Percentiles rank a stretch among this genome's conserved stretches.
phyloP scores from a whole-genome alignment of 1,139 yeast genomes.

The Sugiyamaella xylanicola region DNA sequence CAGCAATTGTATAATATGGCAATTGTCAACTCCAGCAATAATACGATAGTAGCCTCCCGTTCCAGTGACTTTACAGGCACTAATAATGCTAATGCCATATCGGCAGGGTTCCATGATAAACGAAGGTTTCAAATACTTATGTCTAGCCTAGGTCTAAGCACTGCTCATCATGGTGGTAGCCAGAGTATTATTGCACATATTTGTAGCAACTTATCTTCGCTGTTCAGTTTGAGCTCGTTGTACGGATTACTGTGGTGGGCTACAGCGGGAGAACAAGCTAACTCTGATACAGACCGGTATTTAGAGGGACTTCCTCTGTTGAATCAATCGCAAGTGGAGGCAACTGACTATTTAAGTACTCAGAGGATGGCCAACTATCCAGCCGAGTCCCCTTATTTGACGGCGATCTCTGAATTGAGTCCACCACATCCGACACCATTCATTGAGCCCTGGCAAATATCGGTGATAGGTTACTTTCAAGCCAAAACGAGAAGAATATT shows the following conservation, averaged over 20 bases:
- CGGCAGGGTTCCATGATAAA: constrained; percentile 36
- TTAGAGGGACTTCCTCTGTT: constrained; percentile 30
- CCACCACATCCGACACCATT: neutral
- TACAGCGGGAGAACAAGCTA: constrained; percentile 67
- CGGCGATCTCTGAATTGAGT: constrained; percentile 5
- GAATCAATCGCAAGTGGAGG: constrained; percentile 1
- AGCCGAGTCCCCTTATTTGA: constrained; percentile 8
- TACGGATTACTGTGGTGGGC: constrained; percentile 80
- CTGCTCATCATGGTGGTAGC: neutral
- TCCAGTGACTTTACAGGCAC: constrained; percentile 15
- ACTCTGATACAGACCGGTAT: constrained; percentile 44
- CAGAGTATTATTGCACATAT: constrained; percentile 7
- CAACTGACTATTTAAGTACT: neutral
- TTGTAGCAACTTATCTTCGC: constrained; percentile 8
- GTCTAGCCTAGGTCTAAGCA: constrained; percentile 36
- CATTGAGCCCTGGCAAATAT: constrained; percentile 28
- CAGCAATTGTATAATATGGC: constrained; percentile 57
- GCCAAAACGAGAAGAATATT: constrained; percentile 36
- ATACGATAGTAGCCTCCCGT: constrained; percentile 14
- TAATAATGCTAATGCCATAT: constrained; percentile 10
- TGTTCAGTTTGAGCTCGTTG: constrained; percentile 24
- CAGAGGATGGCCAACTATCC: neutral
- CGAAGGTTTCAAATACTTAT: constrained; percentile 36
- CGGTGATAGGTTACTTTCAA: constrained; percentile 39
- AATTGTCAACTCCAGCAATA: constrained; percentile 7